Conservation (phyloP, 1,284 basidiomycete genomes). For the Ganoderma boninense region DNA sequence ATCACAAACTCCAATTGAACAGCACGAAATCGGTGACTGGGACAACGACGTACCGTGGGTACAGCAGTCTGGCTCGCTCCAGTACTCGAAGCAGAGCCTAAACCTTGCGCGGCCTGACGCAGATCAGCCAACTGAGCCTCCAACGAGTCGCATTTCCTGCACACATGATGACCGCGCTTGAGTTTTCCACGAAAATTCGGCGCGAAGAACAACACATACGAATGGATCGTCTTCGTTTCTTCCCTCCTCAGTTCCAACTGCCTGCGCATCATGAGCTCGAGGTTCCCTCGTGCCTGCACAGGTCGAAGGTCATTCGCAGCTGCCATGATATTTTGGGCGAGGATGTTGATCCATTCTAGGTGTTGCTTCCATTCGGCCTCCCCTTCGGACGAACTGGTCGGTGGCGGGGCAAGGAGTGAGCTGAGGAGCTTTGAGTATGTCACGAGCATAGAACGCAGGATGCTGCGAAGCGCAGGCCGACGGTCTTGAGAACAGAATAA, state of each 20-base stretch:
- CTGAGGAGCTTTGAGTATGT: conserved; percentile 73
- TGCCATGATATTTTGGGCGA: conserved; percentile 84
- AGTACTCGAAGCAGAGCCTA: conserved; percentile 11
- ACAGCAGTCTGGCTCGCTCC: neutral
- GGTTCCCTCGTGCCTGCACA: conserved; percentile 77
- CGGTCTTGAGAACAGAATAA: conserved; percentile 56
- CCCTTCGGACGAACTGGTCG: conserved; percentile 49
- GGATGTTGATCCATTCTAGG: conserved; percentile 77
- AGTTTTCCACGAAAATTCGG: neutral
- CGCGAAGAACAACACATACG: conserved; percentile 50
- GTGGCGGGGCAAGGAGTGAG: conserved; percentile 69
- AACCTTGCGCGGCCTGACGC: conserved; percentile 46
- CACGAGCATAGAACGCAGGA: conserved; percentile 74
- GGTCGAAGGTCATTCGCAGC: conserved; percentile 84
- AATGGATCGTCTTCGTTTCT: conserved; percentile 71
- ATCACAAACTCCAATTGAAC: neutral
- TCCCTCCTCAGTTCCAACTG: conserved; percentile 74
- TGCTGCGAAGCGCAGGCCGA: conserved; percentile 70
- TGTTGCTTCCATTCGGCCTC: conserved; percentile 75
- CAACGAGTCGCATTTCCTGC: conserved; percentile 74
- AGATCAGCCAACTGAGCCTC: conserved; percentile 67
- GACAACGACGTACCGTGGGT: neutral
- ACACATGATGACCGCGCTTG: neutral
- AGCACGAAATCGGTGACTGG: neutral
- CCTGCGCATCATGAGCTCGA: conserved; percentile 79